Conservation (phyloP, 169 alveolate species). For the Besnoitia besnoiti region DNA sequence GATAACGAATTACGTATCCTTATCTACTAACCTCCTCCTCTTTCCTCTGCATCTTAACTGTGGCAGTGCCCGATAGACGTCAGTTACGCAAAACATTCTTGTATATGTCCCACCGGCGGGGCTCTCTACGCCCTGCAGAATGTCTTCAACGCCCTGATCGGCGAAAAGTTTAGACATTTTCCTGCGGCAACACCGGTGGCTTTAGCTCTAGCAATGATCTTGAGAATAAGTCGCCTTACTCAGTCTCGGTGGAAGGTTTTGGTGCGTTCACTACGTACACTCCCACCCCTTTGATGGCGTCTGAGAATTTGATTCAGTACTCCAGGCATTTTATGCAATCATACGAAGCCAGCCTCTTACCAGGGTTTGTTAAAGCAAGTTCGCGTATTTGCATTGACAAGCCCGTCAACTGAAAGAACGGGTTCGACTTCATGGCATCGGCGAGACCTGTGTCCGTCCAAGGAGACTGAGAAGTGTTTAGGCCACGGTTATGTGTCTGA, state of each 20-base stretch:
- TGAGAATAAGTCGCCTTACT: not conserved
- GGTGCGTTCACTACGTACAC: constrained; percentile 56
- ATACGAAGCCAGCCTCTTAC: not conserved
- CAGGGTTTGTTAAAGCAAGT: constrained; percentile 57
- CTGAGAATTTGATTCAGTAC: not conserved
- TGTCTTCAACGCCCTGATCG: constrained; percentile 52
- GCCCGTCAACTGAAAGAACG: constrained; percentile 61
- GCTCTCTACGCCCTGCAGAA: constrained; percentile 54
- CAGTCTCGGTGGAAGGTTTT: constrained; percentile 13
- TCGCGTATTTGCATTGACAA: constrained; percentile 54
- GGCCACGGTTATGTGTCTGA: not conserved
- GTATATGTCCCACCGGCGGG: constrained; percentile 43
- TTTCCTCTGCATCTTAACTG: constrained; percentile 32
- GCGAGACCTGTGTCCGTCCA: constrained; percentile 46
- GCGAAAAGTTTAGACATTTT: not conserved
- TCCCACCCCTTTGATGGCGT: constrained; percentile 56
- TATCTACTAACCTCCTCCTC: constrained; percentile 17
- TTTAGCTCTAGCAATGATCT: no score
- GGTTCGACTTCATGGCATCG: constrained; percentile 51
- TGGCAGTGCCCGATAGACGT: not conserved
- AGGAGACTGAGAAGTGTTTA: no score
- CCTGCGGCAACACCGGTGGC: not conserved
- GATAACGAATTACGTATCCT: not conserved
- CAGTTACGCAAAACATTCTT: not conserved
- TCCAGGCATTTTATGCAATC: no score